Evolutionary conservation across 75 land plant species (phyloP), one percentile per base, ranked within the genome.

Genomic region (Sequoia sempervirens): DNA sequence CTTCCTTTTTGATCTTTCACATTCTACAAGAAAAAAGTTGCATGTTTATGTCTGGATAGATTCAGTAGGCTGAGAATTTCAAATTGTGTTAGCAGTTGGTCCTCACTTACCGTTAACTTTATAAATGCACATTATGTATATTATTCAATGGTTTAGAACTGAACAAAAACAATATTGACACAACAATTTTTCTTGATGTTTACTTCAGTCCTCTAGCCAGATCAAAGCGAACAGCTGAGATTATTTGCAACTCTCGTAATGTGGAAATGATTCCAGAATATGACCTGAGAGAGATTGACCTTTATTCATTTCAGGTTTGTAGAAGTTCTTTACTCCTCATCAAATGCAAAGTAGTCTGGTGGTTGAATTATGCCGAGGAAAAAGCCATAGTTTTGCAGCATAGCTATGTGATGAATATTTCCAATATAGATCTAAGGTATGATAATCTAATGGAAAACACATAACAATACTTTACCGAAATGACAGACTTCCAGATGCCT

Each of bases 261-360:
- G 82, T 86, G 58, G 86, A 87, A 82, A 90, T 96, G 89, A 83
- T 97, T 58, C 80, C 93, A n/a, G 93, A 96, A 11, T 79, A 82
- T 45, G 98, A 97, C 61, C 86, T 97, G 70, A 89, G 99, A 43
- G 99, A 97, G 87, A 97, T 97, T 45, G 99, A 97, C 75, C 92
- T 97, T n/a, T 97, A 97, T 85, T 92, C 99, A 15, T 97, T 97
- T 80, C 99, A 96, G 89, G 99, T 96, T 69, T 82, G 90, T 84
- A 34, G 50, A 78, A 78, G 46, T 70, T 26, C 15, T 12, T 12
- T 23, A 2, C 80, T 46, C 40, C 28, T 30, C 26, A 8, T 41
- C 32, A 45, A 45, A 41, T 30, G 46, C 28, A 43, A 43, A 78
- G 47, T 23, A 78, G 30, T 11, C 52, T 78, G 30, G 47, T 45